A percentile compares a stretch with the other conserved stretches of the same genome.
These are phyloP conservation scores for Syzygium aqueum DNA, from an alignment of 345 rosid species.

Conservation along the genomic window DNA sequence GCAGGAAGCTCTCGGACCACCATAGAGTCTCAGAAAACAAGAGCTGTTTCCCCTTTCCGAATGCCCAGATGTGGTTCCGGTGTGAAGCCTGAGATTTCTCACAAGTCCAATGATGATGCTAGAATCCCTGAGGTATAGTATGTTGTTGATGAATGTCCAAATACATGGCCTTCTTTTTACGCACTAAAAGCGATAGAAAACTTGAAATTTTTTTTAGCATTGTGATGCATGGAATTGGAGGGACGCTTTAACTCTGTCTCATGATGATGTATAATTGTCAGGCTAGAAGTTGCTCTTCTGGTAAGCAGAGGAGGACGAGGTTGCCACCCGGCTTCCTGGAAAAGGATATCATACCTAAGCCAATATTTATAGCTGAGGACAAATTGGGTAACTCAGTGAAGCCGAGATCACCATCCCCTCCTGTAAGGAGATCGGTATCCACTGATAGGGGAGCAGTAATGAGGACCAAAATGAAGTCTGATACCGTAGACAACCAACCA, in stretches of 20 bases:
- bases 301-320: slow-evolving; percentile 74
- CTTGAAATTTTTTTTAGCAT: neutral
- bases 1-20: slow-evolving; percentile 24
- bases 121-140: slow-evolving; percentile 46
- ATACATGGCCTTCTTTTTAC: neutral
- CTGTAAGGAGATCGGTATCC: slow-evolving; percentile 66
- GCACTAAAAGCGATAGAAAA: neutral
- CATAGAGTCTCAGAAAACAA: slow-evolving; percentile 49
- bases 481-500: slow-evolving; percentile 41
- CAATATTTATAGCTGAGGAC: slow-evolving; percentile 40
- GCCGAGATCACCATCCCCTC: slow-evolving; percentile 73
- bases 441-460: slow-evolving; percentile 67
- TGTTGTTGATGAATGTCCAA: neutral
- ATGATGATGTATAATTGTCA: slow-evolving; percentile 19
- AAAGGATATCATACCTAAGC: slow-evolving; percentile 47
- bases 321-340: slow-evolving; percentile 57
- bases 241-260: neutral
- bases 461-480: slow-evolving; percentile 50
- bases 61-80: slow-evolving; percentile 43
- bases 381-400: slow-evolving; percentile 22
- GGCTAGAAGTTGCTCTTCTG: slow-evolving; percentile 79
- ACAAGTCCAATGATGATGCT: slow-evolving; percentile 35
- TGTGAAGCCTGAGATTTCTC: slow-evolving; percentile 48
- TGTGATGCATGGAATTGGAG: neutral
- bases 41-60: slow-evolving; percentile 86